These are phyloP conservation scores for Daedaleopsis nitida DNA, from an alignment of 768 basidiomycete genomes.

Conservation along the genomic window DNA sequence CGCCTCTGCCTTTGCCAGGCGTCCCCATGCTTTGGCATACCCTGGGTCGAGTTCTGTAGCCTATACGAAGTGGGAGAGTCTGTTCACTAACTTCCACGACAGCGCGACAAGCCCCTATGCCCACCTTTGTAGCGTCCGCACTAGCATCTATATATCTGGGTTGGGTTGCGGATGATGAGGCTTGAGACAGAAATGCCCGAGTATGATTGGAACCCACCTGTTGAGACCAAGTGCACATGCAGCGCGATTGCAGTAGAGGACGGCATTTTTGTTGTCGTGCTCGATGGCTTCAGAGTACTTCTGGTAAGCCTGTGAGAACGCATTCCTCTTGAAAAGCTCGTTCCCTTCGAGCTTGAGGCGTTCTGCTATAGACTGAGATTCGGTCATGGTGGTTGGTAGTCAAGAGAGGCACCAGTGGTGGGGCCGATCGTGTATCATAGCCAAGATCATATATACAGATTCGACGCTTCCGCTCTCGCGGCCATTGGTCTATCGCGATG, in stretches of 20 bases:
- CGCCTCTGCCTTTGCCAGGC: constrained; percentile 17
- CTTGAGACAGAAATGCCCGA: background rate
- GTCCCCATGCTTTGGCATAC: constrained; percentile 26
- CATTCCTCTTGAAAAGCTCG: constrained; percentile 34
- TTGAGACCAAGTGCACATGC: constrained; percentile 40
- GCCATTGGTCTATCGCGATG: no score
- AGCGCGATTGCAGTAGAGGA: constrained; percentile 48
- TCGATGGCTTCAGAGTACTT: constrained; percentile 47
- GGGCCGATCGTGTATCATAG: no score
- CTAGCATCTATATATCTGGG: constrained; percentile 16
- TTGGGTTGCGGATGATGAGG: no score
- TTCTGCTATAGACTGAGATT: background rate
- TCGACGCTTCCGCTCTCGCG: no score
- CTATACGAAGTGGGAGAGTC: background rate
- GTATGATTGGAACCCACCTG: constrained; percentile 20
- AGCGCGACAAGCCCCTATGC: background rate
- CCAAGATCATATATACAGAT: no score
- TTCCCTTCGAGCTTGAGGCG: constrained; percentile 46
- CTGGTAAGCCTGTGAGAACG: constrained; percentile 37
- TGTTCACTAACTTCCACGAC: background rate
- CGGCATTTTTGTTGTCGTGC: constrained; percentile 38
- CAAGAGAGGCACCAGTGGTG: background rate
- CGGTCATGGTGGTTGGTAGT: background rate
- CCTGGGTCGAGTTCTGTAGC: constrained; percentile 17
- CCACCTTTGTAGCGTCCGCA: constrained; percentile 18